phyloP scores from a whole-genome alignment of 164 flowering plant species.

The Dillenia turbinata region DNA sequence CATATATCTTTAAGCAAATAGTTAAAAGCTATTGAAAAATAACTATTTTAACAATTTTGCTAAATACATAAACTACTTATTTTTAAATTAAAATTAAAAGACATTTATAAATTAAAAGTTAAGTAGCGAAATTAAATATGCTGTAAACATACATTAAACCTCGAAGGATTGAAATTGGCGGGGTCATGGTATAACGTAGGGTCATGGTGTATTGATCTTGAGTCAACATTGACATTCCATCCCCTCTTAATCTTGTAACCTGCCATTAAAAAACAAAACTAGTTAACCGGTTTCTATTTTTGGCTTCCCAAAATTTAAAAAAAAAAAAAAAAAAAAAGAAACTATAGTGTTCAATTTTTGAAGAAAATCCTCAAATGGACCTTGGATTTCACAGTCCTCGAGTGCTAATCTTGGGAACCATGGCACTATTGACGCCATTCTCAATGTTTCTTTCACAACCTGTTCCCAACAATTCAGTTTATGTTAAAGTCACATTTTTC shows the following conservation, averaged over 20 bases:
- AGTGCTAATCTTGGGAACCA: slow-evolving; percentile 75
- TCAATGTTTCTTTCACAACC: slow-evolving; percentile 65
- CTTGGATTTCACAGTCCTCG: slow-evolving; percentile 50
- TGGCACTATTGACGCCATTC: slow-evolving; percentile 57
- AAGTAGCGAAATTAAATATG: too few species aligned
- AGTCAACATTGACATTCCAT: slow-evolving; percentile 57
- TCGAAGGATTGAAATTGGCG: slow-evolving; percentile 42
- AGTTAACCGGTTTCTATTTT: too few species aligned
- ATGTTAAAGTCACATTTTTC: neutral
- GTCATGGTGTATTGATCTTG: slow-evolving; percentile 55
- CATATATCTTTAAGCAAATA: too few species aligned
- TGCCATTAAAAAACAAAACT: slow-evolving; percentile 4
- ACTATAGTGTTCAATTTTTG: neutral
- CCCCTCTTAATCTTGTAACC: slow-evolving; percentile 55
- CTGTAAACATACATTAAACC: slow-evolving; percentile 43
- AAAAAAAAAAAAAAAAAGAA: neutral
- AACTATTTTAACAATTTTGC: too few species aligned
- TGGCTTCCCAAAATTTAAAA: too few species aligned
- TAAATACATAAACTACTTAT: too few species aligned
- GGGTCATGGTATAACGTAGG: slow-evolving; percentile 44
- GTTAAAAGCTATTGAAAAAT: too few species aligned
- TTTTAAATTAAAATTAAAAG: too few species aligned
- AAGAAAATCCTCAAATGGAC: slow-evolving; percentile 17
- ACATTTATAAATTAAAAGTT: too few species aligned
- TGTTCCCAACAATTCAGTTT: slow-evolving; percentile 7